These are phyloP conservation scores for Apiotrichum montevideense DNA, from an alignment of 1,284 basidiomycete species.

Conservation along the genomic window DNA sequence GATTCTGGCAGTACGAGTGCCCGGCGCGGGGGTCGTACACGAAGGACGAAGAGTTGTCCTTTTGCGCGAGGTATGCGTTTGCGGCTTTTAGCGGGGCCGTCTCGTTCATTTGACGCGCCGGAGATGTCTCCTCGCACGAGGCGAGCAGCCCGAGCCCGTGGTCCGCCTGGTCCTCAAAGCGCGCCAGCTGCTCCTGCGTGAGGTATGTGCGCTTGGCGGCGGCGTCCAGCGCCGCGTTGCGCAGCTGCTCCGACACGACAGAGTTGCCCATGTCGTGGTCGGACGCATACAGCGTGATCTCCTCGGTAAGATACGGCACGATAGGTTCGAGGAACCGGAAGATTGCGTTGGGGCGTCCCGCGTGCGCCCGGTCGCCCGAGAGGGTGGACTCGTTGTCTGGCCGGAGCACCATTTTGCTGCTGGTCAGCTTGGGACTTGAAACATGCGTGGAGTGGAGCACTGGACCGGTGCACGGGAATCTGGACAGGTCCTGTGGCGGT, in stretches of 20 bases:
- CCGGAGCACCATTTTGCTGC: constrained; percentile 26
- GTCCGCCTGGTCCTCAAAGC: constrained; percentile 2
- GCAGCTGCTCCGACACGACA: constrained; percentile 36
- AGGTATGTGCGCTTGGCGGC: constrained; percentile 24
- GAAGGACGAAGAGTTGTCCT: constrained; percentile 25
- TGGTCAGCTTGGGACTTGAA: no score
- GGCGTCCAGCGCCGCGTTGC: constrained; percentile 25
- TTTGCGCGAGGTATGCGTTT: background rate
- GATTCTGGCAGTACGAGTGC: constrained; percentile 37
- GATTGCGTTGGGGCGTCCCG: constrained; percentile 23
- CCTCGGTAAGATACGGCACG: constrained; percentile 27
- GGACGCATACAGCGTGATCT: constrained; percentile 33
- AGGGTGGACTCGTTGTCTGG: constrained; percentile 24
- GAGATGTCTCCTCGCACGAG: background rate
- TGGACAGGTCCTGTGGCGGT: no score
- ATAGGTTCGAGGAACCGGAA: constrained; percentile 34
- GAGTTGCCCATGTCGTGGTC: constrained; percentile 44
- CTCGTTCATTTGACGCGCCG: background rate
- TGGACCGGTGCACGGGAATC: no score
- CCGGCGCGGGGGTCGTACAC: constrained; percentile 30
- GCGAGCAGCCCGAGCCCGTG: constrained; percentile 1
- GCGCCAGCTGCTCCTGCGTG: constrained; percentile 25
- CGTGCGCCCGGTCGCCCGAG: constrained; percentile 26
- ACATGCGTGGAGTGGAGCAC: no score
- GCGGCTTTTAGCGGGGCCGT: background rate